Evolutionary conservation across 352 stramenopile species (phyloP), one percentile per base, ranked within the genome.

Genomic region (Phytopythium chamaehyphon): DNA sequence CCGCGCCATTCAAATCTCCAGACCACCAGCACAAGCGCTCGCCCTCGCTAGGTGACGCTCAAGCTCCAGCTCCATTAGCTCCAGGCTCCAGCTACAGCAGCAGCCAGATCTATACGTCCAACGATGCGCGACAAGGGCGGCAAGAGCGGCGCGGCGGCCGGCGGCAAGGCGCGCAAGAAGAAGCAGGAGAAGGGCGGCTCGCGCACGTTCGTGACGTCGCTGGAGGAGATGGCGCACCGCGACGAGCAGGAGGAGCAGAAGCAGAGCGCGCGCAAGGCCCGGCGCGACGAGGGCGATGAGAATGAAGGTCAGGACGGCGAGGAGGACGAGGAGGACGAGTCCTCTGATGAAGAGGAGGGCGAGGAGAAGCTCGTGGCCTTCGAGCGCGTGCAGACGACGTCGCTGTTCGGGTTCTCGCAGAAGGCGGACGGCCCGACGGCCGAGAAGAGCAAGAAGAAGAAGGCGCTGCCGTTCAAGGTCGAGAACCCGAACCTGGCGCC

Each of bases 401-500:
- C 74, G 53, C 69, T 90, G 5, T 88, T 88, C 52, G 78, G 71
- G 23, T 86, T 88, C 49, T 76, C 71, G 35, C 63, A 75, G 62
- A 82, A 69, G 47, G 76, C 76, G 23, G 61, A 82, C 37, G 75
- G 77, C 12, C 79, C 76, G 2, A 47, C 64, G 9, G 40, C 90
- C 61, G 76, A 90, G 61, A 61, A 75, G 23, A 70, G 76, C 45
- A 71, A 77, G 55, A 67, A 78, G 61, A 93, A 93, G 71, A 82
- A 85, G 33, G 67, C 64, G 2, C 76, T 67, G 18, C 67, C 91
- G 28, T 69, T 91, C 50, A 83, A 94, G 71, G 76, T 77, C 37
- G 61, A 92, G 53, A 96, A 96, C 76, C 86, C 84, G 7, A 96
- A 96, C 64, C 43, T 71, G 14, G 75, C 66, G 56, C 66, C 82